Percentiles rank a stretch among this genome's conserved stretches.
Evolutionary conservation across 2,329 filamentous ascomycete genomes (phyloP).

Genomic region (Sarocladiaceae sp.): DNA sequence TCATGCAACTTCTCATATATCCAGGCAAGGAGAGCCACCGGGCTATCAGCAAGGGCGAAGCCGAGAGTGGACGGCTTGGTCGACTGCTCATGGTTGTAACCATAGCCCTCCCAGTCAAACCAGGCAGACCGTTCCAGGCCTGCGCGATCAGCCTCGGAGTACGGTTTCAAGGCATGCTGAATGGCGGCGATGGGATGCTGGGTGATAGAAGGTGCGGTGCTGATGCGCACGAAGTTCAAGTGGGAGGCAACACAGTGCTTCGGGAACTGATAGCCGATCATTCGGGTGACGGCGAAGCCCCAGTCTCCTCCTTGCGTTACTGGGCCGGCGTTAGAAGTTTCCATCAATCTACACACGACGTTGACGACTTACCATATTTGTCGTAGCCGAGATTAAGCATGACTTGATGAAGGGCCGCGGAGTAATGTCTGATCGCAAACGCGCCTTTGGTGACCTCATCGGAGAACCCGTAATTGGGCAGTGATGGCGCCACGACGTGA

Average conservation of each 20-base stretch:
- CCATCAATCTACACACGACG: constrained; percentile 13
- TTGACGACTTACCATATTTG: constrained; percentile 23
- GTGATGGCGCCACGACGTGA: constrained; percentile 52
- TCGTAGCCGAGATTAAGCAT: constrained; percentile 63
- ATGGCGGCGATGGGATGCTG: constrained; percentile 54
- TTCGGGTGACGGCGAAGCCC: constrained; percentile 60
- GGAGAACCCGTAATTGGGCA: constrained; percentile 48
- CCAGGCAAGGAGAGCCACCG: constrained; percentile 69
- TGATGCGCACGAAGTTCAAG: constrained; percentile 54
- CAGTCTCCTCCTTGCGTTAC: constrained; percentile 61
- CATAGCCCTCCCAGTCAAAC: constrained; percentile 51
- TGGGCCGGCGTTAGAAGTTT: constrained; percentile 6
- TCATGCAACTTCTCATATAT: constrained; percentile 77
- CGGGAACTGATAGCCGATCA: constrained; percentile 54
- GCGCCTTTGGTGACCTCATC: constrained; percentile 23
- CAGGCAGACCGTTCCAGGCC: constrained; percentile 50
- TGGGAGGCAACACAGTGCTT: constrained; percentile 40
- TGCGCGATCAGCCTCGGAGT: constrained; percentile 25
- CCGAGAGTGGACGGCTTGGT: constrained; percentile 72
- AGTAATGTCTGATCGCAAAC: constrained; percentile 29
- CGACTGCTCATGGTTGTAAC: constrained; percentile 32
- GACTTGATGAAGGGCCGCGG: constrained; percentile 59
- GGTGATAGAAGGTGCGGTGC: constrained; percentile 42
- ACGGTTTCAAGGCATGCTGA: constrained; percentile 48
- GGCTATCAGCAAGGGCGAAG: constrained; percentile 65